phyloP scores from a whole-genome alignment of 306 rosid genomes.

The Senna tora region DNA sequence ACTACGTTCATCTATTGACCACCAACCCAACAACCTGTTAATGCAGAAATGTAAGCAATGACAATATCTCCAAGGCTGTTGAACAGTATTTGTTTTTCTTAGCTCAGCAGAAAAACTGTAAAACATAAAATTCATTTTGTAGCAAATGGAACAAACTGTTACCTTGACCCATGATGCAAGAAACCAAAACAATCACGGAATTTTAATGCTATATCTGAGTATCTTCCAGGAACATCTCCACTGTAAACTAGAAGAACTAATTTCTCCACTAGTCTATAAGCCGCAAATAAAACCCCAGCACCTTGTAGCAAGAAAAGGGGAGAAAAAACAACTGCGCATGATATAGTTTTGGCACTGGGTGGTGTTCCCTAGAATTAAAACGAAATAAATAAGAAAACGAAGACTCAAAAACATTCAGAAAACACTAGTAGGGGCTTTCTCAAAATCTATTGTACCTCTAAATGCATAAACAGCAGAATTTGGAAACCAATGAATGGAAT shows the following conservation, averaged over 20 bases:
- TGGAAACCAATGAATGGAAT: constrained; percentile 61
- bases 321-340: constrained; percentile 52
- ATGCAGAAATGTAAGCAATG: constrained; percentile 23
- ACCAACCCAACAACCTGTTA: constrained; percentile 73
- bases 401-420: not conserved
- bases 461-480: constrained; percentile 61
- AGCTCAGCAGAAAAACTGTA: constrained; percentile 8
- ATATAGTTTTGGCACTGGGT: constrained; percentile 42
- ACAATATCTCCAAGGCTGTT: not conserved
- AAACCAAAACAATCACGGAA: constrained; percentile 61
- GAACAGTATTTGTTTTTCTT: constrained; percentile 6
- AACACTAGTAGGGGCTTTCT: not conserved
- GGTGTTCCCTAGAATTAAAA: constrained; percentile 52
- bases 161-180: constrained; percentile 69
- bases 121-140: not conserved
- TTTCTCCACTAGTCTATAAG: constrained; percentile 61
- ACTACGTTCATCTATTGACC: constrained; percentile 76
- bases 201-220: constrained; percentile 48
- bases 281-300: constrained; percentile 58
- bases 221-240: constrained; percentile 52
- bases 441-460: constrained; percentile 49
- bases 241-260: constrained; percentile 40
- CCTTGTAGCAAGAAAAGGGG: constrained; percentile 74
- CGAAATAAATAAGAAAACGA: constrained; percentile 10
- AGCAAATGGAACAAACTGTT: not conserved